Conservation (phyloP, 306 rosid genomes). For the Quillaja saponaria region DNA sequence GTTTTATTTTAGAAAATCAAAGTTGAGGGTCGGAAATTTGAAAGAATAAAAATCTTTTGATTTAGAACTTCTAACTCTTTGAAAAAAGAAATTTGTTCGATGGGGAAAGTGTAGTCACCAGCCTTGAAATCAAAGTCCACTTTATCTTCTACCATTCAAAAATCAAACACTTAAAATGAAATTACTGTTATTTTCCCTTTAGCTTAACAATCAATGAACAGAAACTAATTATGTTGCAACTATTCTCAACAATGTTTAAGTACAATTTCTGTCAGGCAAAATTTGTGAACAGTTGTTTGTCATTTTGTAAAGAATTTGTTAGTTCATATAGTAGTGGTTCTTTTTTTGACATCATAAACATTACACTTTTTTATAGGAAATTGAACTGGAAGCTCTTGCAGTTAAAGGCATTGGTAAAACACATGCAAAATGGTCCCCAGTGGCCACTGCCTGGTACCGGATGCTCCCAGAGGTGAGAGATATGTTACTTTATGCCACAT, state of each 20-base stretch:
- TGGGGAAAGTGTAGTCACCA: too few species aligned
- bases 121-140: too few species aligned
- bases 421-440: slow-evolving; percentile 98
- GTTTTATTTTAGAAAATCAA: too few species aligned
- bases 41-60: too few species aligned
- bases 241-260: background rate
- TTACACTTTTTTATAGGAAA: slow-evolving; percentile 55
- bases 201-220: too few species aligned
- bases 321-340: background rate
- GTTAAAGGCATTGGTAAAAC: slow-evolving; percentile 93
- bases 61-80: too few species aligned
- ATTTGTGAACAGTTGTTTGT: slow-evolving; percentile 17
- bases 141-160: too few species aligned
- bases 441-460: slow-evolving; percentile 94
- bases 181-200: too few species aligned
- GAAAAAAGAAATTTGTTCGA: too few species aligned
- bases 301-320: background rate
- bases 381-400: slow-evolving; percentile 95
- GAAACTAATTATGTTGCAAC: too few species aligned
- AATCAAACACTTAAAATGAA: too few species aligned
- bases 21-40: too few species aligned
- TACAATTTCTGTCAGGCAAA: slow-evolving; percentile 9
- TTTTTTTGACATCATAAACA: background rate
- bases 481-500: slow-evolving; percentile 13
- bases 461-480: slow-evolving; percentile 93